A percentile compares a stretch with the other conserved stretches of the same genome.
Conservation (phyloP, 768 basidiomycete genomes). For the Holtermannia corniformis region DNA sequence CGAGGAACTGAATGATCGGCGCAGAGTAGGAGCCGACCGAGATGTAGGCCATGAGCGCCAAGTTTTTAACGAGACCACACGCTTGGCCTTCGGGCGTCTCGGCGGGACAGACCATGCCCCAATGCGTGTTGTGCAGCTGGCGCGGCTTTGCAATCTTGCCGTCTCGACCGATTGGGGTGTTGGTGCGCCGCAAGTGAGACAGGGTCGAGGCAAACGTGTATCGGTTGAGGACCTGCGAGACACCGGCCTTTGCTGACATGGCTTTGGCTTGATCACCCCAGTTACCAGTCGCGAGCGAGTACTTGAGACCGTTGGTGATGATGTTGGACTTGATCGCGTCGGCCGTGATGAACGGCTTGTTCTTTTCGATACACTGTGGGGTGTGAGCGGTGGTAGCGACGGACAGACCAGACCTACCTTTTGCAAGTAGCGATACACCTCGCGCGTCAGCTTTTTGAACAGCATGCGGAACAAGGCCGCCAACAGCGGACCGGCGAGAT, state of each 20-base stretch:
- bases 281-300: conserved; percentile 95
- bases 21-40: conserved; percentile 94
- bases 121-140: conserved; percentile 97
- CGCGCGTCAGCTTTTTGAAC: conserved; percentile 90
- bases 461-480: conserved; percentile 97
- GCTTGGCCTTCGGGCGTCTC: conserved; percentile 99
- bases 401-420: conserved; percentile 53
- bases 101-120: conserved; percentile 99
- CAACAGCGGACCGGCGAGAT: conserved; percentile 87
- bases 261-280: conserved; percentile 99
- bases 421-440: conserved; percentile 92
- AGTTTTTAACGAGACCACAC: conserved; percentile 96
- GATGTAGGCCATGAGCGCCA: conserved; percentile 94
- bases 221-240: conserved; percentile 95
- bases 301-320: conserved; percentile 95
- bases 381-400: conserved; percentile 5
- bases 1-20: conserved; percentile 94
- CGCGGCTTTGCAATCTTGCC: conserved; percentile 99
- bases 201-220: conserved; percentile 98
- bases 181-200: conserved; percentile 94
- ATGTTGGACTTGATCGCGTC: conserved; percentile 92
- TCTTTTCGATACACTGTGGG: conserved; percentile 81
- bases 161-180: conserved; percentile 94
- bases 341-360: conserved; percentile 86
- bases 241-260: conserved; percentile 95